Conservation (phyloP, 495 filamentous ascomycete species). For the Neurospora cerealis region DNA sequence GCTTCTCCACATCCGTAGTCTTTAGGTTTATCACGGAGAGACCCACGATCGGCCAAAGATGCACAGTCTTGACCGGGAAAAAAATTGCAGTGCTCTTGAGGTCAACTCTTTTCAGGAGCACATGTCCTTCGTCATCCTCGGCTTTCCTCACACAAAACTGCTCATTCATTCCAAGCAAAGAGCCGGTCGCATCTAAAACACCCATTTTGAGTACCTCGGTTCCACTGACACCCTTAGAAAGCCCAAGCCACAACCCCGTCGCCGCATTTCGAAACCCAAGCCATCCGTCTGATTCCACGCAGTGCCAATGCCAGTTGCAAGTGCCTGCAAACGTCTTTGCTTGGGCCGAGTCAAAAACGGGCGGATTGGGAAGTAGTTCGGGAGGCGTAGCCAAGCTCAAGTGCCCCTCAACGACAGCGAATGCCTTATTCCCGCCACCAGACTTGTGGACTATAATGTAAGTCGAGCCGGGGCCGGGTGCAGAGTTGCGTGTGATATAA, state of each 20-base stretch:
- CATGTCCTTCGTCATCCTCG: not conserved
- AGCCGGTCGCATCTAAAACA: not conserved
- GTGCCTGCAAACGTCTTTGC: not conserved
- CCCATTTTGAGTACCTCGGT: too few species aligned
- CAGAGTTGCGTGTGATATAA: not conserved
- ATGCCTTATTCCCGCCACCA: not conserved
- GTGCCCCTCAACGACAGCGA: not conserved
- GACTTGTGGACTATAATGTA: not conserved
- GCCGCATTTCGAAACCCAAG: not conserved
- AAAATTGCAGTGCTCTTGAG: too few species aligned
- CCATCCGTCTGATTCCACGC: not conserved
- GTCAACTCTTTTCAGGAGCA: not conserved
- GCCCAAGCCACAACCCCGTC: not conserved
- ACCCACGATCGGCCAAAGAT: not conserved
- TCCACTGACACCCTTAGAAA: too few species aligned
- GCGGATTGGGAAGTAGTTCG: not conserved
- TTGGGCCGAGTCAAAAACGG: not conserved
- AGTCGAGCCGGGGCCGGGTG: not conserved
- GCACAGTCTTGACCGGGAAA: not conserved
- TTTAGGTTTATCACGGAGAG: too few species aligned
- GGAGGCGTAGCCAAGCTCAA: not conserved
- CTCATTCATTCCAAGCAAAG: not conserved
- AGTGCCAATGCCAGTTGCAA: not conserved
- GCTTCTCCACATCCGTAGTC: not conserved
- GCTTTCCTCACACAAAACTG: not conserved